A percentile compares a stretch with the other conserved stretches of the same genome.
Conservation (phyloP, 2,329 filamentous ascomycete species). For the Pseudogymnoascus destructans region DNA sequence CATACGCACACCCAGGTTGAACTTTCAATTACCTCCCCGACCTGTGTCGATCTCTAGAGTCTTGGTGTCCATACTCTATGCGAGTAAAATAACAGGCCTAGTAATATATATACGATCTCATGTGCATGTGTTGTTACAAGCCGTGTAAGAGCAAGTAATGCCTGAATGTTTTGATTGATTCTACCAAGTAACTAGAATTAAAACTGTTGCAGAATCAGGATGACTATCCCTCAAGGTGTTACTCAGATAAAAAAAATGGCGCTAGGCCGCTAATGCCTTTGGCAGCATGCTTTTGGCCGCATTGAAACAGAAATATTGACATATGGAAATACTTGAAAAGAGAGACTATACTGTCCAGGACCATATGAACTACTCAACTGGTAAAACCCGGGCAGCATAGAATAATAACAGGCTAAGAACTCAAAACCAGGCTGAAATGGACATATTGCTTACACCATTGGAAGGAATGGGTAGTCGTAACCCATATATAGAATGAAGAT, state of each 20-base stretch:
- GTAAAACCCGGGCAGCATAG: background rate
- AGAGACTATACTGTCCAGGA: background rate
- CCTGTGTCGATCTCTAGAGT: background rate
- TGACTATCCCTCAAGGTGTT: background rate
- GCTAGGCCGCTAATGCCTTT: constrained; percentile 4
- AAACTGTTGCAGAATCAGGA: background rate
- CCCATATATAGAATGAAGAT: background rate
- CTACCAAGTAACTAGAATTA: background rate
- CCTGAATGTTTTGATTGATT: background rate
- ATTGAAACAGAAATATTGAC: background rate
- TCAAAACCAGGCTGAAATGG: background rate
- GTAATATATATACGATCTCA: background rate
- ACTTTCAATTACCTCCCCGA: constrained; percentile 1
- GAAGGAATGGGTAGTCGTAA: background rate
- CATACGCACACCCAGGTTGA: background rate
- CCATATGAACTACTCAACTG: background rate
- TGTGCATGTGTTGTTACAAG: background rate
- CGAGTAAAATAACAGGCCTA: background rate
- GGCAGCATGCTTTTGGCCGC: background rate
- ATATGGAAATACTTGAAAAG: background rate
- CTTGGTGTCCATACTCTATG: background rate
- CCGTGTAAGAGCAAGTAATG: background rate
- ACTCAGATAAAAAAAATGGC: background rate
- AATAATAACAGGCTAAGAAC: background rate
- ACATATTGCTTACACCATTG: background rate